phyloP scores from a whole-genome alignment of 331 rosid species.

The Malus hybrid region DNA sequence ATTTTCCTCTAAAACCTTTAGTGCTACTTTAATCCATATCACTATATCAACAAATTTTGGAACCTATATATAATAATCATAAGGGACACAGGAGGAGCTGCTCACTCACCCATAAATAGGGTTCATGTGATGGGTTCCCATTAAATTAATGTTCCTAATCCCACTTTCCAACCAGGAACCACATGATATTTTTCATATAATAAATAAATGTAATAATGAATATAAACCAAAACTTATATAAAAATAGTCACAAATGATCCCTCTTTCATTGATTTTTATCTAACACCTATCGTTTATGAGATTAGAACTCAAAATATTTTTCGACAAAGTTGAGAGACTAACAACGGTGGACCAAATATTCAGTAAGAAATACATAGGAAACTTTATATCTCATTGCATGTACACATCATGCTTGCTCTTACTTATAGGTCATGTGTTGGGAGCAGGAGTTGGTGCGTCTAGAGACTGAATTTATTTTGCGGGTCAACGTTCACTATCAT shows the following conservation, averaged over 20 bases:
- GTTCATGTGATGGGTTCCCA: neutral
- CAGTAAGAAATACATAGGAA: neutral
- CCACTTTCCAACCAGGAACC: slow-evolving; percentile 18
- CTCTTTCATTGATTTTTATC: neutral
- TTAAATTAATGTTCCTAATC: neutral
- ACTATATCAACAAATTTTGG: neutral
- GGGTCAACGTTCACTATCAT: slow-evolving; percentile 37
- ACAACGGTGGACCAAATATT: neutral
- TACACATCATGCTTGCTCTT: slow-evolving; percentile 10
- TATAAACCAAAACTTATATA: neutral
- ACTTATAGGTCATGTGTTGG: slow-evolving; percentile 17
- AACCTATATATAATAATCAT: neutral
- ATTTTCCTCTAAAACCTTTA: neutral
- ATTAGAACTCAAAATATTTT: neutral
- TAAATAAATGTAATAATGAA: neutral
- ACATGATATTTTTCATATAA: neutral
- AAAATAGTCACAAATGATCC: slow-evolving; percentile 10
- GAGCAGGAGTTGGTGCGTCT: slow-evolving; percentile 22
- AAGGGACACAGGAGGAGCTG: neutral
- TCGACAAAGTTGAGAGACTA: too few relatives aligned
- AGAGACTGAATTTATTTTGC: slow-evolving; percentile 24
- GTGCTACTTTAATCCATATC: neutral
- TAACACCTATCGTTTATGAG: too few relatives aligned
- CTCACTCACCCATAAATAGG: neutral
- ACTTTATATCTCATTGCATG: neutral